Evolutionary conservation across 345 rosid species (phyloP), one percentile per base, ranked within the genome.

Genomic region (Salix udensis): DNA sequence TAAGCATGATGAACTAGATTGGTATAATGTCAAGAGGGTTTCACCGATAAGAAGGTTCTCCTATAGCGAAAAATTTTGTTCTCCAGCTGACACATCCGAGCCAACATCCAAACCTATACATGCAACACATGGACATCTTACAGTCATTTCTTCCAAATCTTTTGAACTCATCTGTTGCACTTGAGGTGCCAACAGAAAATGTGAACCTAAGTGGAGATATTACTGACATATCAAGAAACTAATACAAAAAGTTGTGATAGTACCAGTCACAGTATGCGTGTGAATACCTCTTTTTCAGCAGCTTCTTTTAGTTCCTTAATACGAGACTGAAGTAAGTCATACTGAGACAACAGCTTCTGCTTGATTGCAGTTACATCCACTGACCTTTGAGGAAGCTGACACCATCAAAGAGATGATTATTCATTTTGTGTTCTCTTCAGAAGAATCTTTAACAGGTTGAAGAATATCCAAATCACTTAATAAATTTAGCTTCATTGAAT

Each of bases 11-110:
- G 16, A 80, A 68, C 24, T 26, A 30, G 71, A 19, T 34, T 46
- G 52, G 40, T n/a, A 44, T 30, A 69, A 74, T 48, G 77, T 77
- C 74, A 67, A 75, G 64, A 78, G 62, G 60, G 67, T 55, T 82
- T 84, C 76, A 93, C 98, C 96, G 98, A 84, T 91, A 96, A 68
- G 98, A 89, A 75, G 94, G 94, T 86, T 93, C 97, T 78, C 98
- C 98, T 28, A 93, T 91, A 5, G 93, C 98, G 81, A 86, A 88
- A 88, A 74, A 93, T 96, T 87, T 96, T 96, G 91, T 96, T 96
- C 87, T 96, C 98, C 68, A 96, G 89, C 84, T 91, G 99, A 79
- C 94, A 93, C 94, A 92, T 89, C 80, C 97, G 87, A 85, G 96
- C 97, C 84, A 96, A 85, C 97, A 91, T 93, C 98, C 96, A 93